Evolutionary conservation across 1,284 basidiomycete genomes (phyloP), one percentile per base, ranked within the genome.

Genomic region (Sanguinoderma infundibulare): DNA sequence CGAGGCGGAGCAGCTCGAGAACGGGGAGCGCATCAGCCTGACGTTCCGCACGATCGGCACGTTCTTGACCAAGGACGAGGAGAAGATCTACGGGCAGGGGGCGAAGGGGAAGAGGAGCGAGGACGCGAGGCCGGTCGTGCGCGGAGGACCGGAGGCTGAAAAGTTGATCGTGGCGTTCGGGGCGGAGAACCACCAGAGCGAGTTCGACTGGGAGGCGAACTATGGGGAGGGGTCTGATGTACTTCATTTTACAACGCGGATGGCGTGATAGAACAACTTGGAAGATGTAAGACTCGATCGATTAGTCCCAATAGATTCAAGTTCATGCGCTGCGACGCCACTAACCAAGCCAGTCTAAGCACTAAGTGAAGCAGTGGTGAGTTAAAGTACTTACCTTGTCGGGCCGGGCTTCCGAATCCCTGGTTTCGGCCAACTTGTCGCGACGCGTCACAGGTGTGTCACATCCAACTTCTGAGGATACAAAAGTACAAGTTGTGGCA

Each of bases 1-100:
- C 2, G 69, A 73, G 0, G 79, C 76, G 24, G 90, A 92, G 74
- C 79, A 72, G 42, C 73, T 74, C 57, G 76, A 83, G 65, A 70
- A 75, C 12, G 87, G 87, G n/a, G 87, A 81, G 61, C 81, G 90
- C 53, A 91, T 92, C 70, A 91, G 90, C 70, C 73, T 92, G 67
- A 92, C 91, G 17, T 92, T 92, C 73, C 80, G 91, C 39, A 79
- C 81, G 59, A 92, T 92, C 51, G 89, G 87, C 42, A 92, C 91
- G 36, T 92, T 89, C 73, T 74, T 92, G 61, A 82, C 78, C 15
- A 70, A 69, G 34, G 80, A 83, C 60, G 76, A 79, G 60, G 74
- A 70, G 26, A 72, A 67, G 65, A 92, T 91, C 9, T 91, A 77
- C 67, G 90, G 90, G 0, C 88, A 90, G 67, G 90, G 90, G 1